Percentiles rank a stretch among this genome's conserved stretches.
Conservation (phyloP, 768 basidiomycete species). For the Calocybe gangraenosa region DNA sequence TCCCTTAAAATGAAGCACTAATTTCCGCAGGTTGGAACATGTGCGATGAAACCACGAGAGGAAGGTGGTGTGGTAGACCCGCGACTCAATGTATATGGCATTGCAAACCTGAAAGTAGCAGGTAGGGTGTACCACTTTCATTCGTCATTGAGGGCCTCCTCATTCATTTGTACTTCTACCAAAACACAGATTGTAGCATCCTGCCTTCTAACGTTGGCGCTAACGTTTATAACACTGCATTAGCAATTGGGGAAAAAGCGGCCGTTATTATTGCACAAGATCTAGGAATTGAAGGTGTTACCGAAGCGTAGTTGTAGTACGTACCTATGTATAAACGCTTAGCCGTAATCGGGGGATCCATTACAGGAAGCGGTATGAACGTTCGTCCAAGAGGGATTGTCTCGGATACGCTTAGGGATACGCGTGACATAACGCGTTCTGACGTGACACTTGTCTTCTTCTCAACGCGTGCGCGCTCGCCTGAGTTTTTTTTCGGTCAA, state of each 20-base stretch:
- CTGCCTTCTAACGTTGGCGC: slow-evolving; percentile 35
- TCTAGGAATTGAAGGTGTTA: slow-evolving; percentile 23
- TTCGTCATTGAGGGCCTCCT: too few species aligned
- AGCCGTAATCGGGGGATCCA: too few species aligned
- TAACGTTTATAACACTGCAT: slow-evolving; percentile 38
- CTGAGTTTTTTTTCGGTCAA: too few species aligned
- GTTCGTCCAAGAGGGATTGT: too few species aligned
- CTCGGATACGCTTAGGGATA: too few species aligned
- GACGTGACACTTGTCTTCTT: neutral
- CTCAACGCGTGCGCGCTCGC: neutral
- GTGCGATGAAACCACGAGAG: slow-evolving; percentile 61
- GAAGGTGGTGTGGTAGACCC: slow-evolving; percentile 59
- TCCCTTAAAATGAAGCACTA: neutral
- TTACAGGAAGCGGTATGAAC: too few species aligned
- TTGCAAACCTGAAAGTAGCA: slow-evolving; percentile 54
- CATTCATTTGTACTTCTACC: too few species aligned
- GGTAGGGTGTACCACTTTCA: too few species aligned
- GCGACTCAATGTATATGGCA: slow-evolving; percentile 60
- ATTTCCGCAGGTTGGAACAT: slow-evolving; percentile 50
- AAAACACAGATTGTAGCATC: slow-evolving; percentile 31
- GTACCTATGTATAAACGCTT: too few species aligned
- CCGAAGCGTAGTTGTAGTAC: neutral
- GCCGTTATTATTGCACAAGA: slow-evolving; percentile 58
- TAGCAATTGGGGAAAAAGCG: slow-evolving; percentile 59
- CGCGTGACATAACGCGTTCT: neutral